Percentiles rank a stretch among this genome's conserved stretches.
These are phyloP conservation scores for Cyberlindnera samutprakarnensis DNA, from an alignment of 805 yeast species.

Conservation along the genomic window DNA sequence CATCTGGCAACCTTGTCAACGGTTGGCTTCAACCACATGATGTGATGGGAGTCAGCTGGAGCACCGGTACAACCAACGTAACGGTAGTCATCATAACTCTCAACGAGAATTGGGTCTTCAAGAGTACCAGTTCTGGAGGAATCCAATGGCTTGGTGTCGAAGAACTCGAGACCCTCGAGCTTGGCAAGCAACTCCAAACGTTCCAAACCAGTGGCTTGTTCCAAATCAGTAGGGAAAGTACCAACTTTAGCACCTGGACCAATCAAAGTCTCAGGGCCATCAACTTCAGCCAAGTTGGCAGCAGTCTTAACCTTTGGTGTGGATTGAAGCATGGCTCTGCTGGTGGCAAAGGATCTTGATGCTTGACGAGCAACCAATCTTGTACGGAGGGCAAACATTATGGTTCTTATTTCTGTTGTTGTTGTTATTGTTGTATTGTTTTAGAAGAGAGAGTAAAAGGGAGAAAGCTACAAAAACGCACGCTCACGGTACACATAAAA, in stretches of 20 bases:
- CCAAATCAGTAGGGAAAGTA: constrained; percentile 84
- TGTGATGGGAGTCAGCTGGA: constrained; percentile 86
- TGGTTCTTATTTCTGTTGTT: constrained; percentile 1
- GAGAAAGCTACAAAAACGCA: too few relatives aligned
- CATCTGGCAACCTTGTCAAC: constrained; percentile 83
- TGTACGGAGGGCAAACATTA: constrained; percentile 32
- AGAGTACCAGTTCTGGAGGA: constrained; percentile 87
- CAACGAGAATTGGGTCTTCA: constrained; percentile 81
- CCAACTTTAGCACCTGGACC: constrained; percentile 89
- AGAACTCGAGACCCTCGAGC: constrained; percentile 90
- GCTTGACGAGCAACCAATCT: constrained; percentile 23
- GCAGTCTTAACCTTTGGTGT: constrained; percentile 45
- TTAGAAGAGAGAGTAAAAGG: too few relatives aligned
- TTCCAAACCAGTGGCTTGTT: constrained; percentile 97
- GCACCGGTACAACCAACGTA: constrained; percentile 97
- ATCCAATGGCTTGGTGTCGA: constrained; percentile 83
- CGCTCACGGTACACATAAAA: too few relatives aligned
- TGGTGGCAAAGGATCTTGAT: constrained; percentile 26
- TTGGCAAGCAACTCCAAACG: constrained; percentile 93
- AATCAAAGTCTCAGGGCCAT: constrained; percentile 67
- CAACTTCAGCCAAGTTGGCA: constrained; percentile 63
- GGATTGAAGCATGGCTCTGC: constrained; percentile 23
- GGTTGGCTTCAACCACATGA: constrained; percentile 89
- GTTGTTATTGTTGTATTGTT: too few relatives aligned
- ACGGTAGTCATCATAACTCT: constrained; percentile 87